A percentile compares a stretch with the other conserved stretches of the same genome.
Evolutionary conservation across 2,329 filamentous ascomycete genomes (phyloP).

Genomic region (Lachnellula willkommii): DNA sequence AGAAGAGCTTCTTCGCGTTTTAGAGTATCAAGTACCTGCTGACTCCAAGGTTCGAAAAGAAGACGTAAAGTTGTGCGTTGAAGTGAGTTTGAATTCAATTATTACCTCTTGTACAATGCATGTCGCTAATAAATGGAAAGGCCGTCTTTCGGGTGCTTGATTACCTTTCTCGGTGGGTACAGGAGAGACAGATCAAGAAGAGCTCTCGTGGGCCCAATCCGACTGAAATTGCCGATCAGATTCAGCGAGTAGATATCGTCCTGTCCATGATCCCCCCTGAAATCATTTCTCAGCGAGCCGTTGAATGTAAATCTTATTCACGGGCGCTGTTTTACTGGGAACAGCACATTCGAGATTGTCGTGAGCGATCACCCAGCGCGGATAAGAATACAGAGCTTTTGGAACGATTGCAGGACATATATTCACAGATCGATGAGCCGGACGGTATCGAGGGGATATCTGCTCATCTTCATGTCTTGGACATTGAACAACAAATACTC

Average conservation of each 20-base stretch:
- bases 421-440: conserved; percentile 95
- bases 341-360: conserved; percentile 66
- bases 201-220: conserved; percentile 11
- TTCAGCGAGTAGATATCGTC: conserved; percentile 65
- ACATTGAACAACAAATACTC: conserved; percentile 87
- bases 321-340: conserved; percentile 93
- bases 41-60: conserved; percentile 61
- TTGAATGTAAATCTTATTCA: conserved; percentile 92
- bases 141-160: conserved; percentile 87
- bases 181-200: conserved; percentile 48
- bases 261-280: conserved; percentile 65
- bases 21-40: conserved; percentile 51
- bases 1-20: conserved; percentile 67
- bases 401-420: conserved; percentile 82
- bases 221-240: conserved; percentile 41
- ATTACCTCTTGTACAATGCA: background rate
- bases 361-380: conserved; percentile 19
- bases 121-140: conserved; percentile 40
- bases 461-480: conserved; percentile 76
- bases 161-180: conserved; percentile 85
- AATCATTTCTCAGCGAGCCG: conserved; percentile 72
- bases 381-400: conserved; percentile 61
- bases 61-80: conserved; percentile 77
- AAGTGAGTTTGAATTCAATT: conserved; percentile 49
- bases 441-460: conserved; percentile 95